phyloP scores from a whole-genome alignment of 192 early-diverging fungal genomes.

The Helicostylum pulchrum region DNA sequence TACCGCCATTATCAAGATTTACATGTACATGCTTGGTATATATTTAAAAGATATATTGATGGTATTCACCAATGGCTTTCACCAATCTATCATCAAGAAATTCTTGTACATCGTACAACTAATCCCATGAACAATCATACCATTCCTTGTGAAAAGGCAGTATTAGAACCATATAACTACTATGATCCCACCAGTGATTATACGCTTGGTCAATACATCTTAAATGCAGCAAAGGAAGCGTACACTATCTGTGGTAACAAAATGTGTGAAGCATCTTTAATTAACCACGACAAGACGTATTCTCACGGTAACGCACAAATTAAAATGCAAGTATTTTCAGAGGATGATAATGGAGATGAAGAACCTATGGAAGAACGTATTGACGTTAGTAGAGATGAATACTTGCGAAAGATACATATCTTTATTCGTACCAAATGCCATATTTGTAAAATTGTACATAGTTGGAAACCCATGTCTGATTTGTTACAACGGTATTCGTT shows the following conservation, averaged over 20 bases:
- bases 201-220: conserved; percentile 85
- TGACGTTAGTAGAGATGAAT: conserved; percentile 5
- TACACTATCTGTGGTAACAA: conserved; percentile 60
- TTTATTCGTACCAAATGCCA: conserved; percentile 4
- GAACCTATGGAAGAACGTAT: neutral
- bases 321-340: conserved; percentile 55
- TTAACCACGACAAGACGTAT: conserved; percentile 83
- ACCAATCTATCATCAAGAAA: conserved; percentile 68
- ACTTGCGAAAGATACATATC: conserved; percentile 6
- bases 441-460: neutral
- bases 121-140: conserved; percentile 53
- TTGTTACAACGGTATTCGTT: conserved; percentile 92
- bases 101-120: conserved; percentile 68
- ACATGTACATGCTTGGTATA: conserved; percentile 38
- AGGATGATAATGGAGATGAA: conserved; percentile 4
- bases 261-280: conserved; percentile 75
- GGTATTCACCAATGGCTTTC: conserved; percentile 38
- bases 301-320: conserved; percentile 78
- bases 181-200: conserved; percentile 72
- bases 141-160: conserved; percentile 65
- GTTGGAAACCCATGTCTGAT: conserved; percentile 58
- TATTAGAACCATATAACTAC: conserved; percentile 73
- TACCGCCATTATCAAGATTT: conserved; percentile 46
- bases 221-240: conserved; percentile 72
- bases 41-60: conserved; percentile 35